These are phyloP conservation scores for Mycosphaerella sp. DNA, from an alignment of 2,329 filamentous ascomycete species.

Conservation along the genomic window DNA sequence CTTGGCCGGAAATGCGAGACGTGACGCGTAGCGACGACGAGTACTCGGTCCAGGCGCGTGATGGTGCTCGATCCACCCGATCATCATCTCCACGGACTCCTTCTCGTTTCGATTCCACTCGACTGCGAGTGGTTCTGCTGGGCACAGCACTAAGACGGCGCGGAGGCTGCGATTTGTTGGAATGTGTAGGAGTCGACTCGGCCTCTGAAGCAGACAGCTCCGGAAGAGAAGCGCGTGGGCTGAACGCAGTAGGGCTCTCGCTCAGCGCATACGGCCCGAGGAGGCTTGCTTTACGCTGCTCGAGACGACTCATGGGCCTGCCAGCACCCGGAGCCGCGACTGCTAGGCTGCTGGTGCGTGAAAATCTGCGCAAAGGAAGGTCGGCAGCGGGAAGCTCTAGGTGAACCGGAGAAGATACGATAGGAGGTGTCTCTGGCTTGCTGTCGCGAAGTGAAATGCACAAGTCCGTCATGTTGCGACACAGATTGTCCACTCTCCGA, in stretches of 20 bases:
- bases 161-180: slow-evolving; percentile 17
- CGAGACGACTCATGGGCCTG: slow-evolving; percentile 39
- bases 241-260: slow-evolving; percentile 21
- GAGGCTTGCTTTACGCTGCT: slow-evolving; percentile 40
- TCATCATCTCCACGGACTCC: slow-evolving; percentile 36
- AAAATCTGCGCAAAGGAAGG: neutral
- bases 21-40: slow-evolving; percentile 26
- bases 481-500: slow-evolving; percentile 87
- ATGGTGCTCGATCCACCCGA: slow-evolving; percentile 40
- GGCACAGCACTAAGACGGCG: slow-evolving; percentile 34
- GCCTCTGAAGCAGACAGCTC: slow-evolving; percentile 28
- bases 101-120: slow-evolving; percentile 23
- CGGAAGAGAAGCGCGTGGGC: slow-evolving; percentile 30
- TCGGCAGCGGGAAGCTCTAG: slow-evolving; percentile 1
- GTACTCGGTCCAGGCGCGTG: slow-evolving; percentile 44
- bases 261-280: slow-evolving; percentile 22
- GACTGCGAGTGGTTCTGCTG: slow-evolving; percentile 36
- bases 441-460: slow-evolving; percentile 65
- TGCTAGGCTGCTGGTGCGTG: slow-evolving; percentile 16
- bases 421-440: slow-evolving; percentile 26
- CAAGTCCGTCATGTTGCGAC: slow-evolving; percentile 84
- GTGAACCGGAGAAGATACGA: neutral
- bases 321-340: slow-evolving; percentile 17
- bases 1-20: slow-evolving; percentile 10
- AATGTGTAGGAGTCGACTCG: slow-evolving; percentile 27